These are phyloP conservation scores for Isoetes taiwanensis DNA, from an alignment of 75 land plant species.

Conservation along the genomic window DNA sequence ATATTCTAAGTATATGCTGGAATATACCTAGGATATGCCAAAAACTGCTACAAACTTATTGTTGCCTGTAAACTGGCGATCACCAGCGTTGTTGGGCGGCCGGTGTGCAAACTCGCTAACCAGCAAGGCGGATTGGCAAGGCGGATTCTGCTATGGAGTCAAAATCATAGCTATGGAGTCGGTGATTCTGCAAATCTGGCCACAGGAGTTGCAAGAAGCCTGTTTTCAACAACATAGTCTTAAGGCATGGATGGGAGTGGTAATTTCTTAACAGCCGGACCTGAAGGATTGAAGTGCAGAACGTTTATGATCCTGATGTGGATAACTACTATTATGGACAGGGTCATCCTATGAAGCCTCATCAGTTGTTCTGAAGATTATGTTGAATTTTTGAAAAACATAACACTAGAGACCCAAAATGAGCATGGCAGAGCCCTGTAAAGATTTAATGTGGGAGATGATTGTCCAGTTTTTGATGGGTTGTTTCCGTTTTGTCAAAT, in stretches of 20 bases:
- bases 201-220: too few species aligned
- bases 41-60: too few species aligned
- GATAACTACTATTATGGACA: constrained; percentile 62
- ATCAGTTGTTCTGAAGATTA: constrained; percentile 93
- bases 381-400: constrained; percentile 79
- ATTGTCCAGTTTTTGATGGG: constrained; percentile 52
- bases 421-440: constrained; percentile 48
- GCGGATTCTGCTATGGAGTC: too few species aligned
- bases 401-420: constrained; percentile 63
- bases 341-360: constrained; percentile 81
- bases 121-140: too few species aligned
- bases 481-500: constrained; percentile 41
- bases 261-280: constrained; percentile 12
- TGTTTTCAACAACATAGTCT: too few species aligned
- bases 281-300: constrained; percentile 41
- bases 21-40: too few species aligned
- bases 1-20: too few species aligned
- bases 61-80: too few species aligned
- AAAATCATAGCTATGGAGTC: too few species aligned
- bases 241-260: constrained; percentile 13
- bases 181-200: too few species aligned
- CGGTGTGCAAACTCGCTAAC: too few species aligned
- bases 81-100: too few species aligned
- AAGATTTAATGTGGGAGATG: constrained; percentile 63
- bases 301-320: constrained; percentile 54